Base-by-base conservation (phyloP, 768 basidiomycete species). In the Amanita polypyramis region DNA sequence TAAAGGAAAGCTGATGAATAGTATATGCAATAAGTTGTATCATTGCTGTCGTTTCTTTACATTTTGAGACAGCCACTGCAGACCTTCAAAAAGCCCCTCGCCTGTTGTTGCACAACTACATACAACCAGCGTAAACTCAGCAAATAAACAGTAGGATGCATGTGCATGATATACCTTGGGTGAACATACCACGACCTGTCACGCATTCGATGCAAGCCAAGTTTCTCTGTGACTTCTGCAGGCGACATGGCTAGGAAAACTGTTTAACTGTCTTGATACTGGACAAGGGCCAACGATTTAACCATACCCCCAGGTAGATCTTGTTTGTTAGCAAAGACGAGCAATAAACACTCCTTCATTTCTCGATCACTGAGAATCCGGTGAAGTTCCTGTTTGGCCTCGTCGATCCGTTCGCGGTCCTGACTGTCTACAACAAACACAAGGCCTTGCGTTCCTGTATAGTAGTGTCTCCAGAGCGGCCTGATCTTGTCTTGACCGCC, bases 401-500 rank as follows among this genome's bases (percentile, higher is more conserved):
- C 95, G 62, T 97, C 93, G 60, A 98, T 85, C 51, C 95, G 80
- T 58, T 95, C 92, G 51, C 89, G 72, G 65, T 98, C 95, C 60
- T 92, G 89, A 53, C 91, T 94, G 68, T 98, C 95, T 50, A 98
- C 92, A 49, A 98, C 95, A 62, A 96, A 98, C 47, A 98, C 94
- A 54, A 98, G 81, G 49, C 94, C 95, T 69, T 98, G 95, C 1
- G 95, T 98, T 52, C 95, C 95, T 10, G 95, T 97, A 71, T 97
- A 98, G 67, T 98, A 98, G 67, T 98, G 95, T 68, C 95, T 77
- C 95, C 95, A 98, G 35, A 98, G 73, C 20, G 95, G 95, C 43
- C 95, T 78, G 61, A 98, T 98, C 77, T 98, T 98, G 73, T 98
- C 95, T 69, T 98, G 95, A n/a, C 95, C 95, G 58, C 95, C 95